Percentiles rank a stretch among this genome's conserved stretches.
Conservation (phyloP, 164 flowering plant genomes). For the Paratinospora sagittata region DNA sequence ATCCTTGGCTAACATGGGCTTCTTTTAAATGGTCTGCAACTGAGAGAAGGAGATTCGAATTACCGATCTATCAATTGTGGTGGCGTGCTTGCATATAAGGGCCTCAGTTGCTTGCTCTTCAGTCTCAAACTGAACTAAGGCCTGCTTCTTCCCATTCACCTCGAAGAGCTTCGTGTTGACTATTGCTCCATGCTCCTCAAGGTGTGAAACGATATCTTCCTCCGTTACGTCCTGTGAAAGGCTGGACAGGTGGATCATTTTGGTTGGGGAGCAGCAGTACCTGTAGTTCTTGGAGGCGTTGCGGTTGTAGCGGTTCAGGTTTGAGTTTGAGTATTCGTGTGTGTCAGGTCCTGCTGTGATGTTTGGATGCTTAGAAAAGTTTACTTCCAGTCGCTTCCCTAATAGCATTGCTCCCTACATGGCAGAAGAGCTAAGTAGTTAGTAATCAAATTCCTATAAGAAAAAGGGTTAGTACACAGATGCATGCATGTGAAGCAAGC, state of each 20-base stretch:
- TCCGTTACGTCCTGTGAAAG: constrained; percentile 81
- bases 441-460: background rate
- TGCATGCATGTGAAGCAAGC: too few species aligned
- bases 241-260: constrained; percentile 87
- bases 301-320: constrained; percentile 92
- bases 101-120: constrained; percentile 99
- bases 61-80: constrained; percentile 53
- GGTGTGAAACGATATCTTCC: constrained; percentile 63
- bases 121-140: constrained; percentile 69
- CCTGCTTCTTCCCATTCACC: constrained; percentile 94
- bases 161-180: constrained; percentile 79
- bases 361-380: constrained; percentile 80
- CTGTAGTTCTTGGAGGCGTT: constrained; percentile 95
- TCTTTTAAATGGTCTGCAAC: constrained; percentile 54
- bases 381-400: constrained; percentile 90
- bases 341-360: constrained; percentile 85
- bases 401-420: constrained; percentile 77
- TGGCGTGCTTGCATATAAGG: constrained; percentile 94
- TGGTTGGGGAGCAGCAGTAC: constrained; percentile 97
- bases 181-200: constrained; percentile 88
- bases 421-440: background rate
- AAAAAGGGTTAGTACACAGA: background rate
- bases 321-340: constrained; percentile 79
- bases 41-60: constrained; percentile 95
- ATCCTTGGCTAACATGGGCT: background rate